Evolutionary conservation across 352 stramenopile species (phyloP), one percentile per base, ranked within the genome.

Genomic region (Globisporangium paddicum): DNA sequence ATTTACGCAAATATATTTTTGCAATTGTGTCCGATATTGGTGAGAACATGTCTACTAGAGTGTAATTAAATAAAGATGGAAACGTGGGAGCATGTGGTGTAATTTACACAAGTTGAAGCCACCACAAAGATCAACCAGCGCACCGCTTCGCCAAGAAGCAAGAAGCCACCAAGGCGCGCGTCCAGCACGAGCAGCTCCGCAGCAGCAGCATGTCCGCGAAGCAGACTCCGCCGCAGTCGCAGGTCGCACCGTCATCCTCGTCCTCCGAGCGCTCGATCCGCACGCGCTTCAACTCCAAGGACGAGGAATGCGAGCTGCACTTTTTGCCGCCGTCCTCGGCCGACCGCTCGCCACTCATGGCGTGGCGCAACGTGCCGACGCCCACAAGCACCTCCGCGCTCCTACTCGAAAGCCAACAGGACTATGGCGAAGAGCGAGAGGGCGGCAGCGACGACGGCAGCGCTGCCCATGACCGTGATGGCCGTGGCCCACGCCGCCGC

Each of bases 331-430:
- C 82, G 41, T 92, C 82, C 32, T 92, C 82, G 2, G 71, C 77
- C 0, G 82, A 92, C 54, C 79, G 80, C 9, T 92, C 82, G 58
- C 75, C 80, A 38, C 75, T 92, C 62, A 92, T 82, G 63, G 70
- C 77, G 13, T 92, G 82, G 79, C 79, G 77, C 51, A 89, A 89
- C 59, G 19, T 89, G 46, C 79, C 80, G 44, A 84, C 72, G 21
- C 79, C 76, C 2, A 34, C 77, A 34, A 71, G 64, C 9, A 23
- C 30, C n/a, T 62, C 34, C 5, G 64, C 68, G 11, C 64, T 76
- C 25, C 42, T 86, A 25, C 52, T 89, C 2, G 77, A 81, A 35
- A 78, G 68, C 54, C 73, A 81, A 14, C 60, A 68, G 5, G 68
- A 82, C 50, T 85, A 78, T 42, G 66, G 71, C 26, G 66, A 73